Evolutionary conservation across 2,329 filamentous ascomycete genomes (phyloP).

Genomic region (Geosmithia morbida): DNA sequence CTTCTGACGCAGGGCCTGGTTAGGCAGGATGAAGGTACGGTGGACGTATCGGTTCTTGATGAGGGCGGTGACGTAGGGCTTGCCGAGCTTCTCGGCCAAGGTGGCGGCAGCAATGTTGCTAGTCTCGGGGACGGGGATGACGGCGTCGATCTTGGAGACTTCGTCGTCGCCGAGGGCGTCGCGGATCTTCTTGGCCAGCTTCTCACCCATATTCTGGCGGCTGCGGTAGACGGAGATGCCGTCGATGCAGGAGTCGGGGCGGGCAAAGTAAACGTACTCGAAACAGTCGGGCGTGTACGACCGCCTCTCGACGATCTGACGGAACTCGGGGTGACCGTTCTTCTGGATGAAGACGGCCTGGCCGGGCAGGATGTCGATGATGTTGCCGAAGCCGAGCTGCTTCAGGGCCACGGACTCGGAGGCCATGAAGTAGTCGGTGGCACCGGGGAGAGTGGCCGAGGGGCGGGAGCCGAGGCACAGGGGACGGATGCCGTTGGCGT

Average conservation of each 20-base stretch:
- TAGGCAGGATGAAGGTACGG: constrained; percentile 60
- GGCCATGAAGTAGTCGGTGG: constrained; percentile 78
- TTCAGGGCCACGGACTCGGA: constrained; percentile 76
- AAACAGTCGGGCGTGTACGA: constrained; percentile 68
- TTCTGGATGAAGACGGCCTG: constrained; percentile 79
- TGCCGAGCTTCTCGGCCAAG: constrained; percentile 60
- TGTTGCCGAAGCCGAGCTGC: constrained; percentile 66
- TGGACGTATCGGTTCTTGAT: constrained; percentile 86
- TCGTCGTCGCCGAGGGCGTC: constrained; percentile 52
- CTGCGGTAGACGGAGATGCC: constrained; percentile 77
- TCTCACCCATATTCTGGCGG: constrained; percentile 74
- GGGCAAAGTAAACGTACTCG: constrained; percentile 77
- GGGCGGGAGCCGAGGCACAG: constrained; percentile 63
- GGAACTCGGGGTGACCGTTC: constrained; percentile 57
- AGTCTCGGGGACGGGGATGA: constrained; percentile 65
- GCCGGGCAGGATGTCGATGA: constrained; percentile 66
- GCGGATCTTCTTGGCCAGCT: constrained; percentile 60
- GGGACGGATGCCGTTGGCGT: constrained; percentile 58
- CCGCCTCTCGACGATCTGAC: constrained; percentile 53
- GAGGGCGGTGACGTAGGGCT: constrained; percentile 68
- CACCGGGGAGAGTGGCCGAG: constrained; percentile 44
- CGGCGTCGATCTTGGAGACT: constrained; percentile 64
- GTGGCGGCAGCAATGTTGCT: constrained; percentile 67
- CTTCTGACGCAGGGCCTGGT: constrained; percentile 67
- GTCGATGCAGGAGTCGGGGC: constrained; percentile 72